Evolutionary conservation across 768 basidiomycete genomes (phyloP).

Genomic region (Phlegmacium glaucopus): DNA sequence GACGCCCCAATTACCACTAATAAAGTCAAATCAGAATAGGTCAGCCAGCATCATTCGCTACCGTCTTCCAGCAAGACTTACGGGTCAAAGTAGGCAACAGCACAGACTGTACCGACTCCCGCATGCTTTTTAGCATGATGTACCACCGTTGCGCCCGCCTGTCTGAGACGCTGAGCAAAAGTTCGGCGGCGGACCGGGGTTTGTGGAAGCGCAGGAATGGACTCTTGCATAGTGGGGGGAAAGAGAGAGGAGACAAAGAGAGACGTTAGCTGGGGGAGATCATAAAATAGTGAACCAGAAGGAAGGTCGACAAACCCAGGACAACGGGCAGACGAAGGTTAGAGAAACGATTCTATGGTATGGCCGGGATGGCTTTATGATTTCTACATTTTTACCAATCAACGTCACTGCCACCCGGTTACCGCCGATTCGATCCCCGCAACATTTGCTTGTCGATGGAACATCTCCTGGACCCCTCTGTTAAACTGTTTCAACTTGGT

Average conservation of each 20-base stretch:
- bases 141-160: conserved; percentile 28
- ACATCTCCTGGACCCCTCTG: too few relatives aligned
- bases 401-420: conserved; percentile 12
- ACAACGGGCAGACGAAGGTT: conserved; percentile 30
- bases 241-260: conserved; percentile 7
- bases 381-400: conserved; percentile 13
- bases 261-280: conserved; percentile 10
- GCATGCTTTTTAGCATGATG: conserved; percentile 63
- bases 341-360: conserved; percentile 40
- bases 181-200: not conserved
- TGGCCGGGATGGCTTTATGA: conserved; percentile 28
- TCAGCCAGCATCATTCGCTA: conserved; percentile 1
- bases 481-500: too few relatives aligned
- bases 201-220: not conserved
- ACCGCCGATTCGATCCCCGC: conserved; percentile 15
- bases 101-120: conserved; percentile 83
- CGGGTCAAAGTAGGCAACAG: conserved; percentile 90
- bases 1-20: conserved; percentile 87
- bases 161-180: conserved; percentile 22
- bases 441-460: not conserved
- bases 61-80: conserved; percentile 33
- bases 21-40: too few relatives aligned
- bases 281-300: conserved; percentile 28
- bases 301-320: conserved; percentile 34
- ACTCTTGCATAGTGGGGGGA: conserved; percentile 25